Percentiles rank a stretch among this genome's conserved stretches.
phyloP scores from a whole-genome alignment of 495 filamentous ascomycete genomes.

The Talaromyces borbonicus region DNA sequence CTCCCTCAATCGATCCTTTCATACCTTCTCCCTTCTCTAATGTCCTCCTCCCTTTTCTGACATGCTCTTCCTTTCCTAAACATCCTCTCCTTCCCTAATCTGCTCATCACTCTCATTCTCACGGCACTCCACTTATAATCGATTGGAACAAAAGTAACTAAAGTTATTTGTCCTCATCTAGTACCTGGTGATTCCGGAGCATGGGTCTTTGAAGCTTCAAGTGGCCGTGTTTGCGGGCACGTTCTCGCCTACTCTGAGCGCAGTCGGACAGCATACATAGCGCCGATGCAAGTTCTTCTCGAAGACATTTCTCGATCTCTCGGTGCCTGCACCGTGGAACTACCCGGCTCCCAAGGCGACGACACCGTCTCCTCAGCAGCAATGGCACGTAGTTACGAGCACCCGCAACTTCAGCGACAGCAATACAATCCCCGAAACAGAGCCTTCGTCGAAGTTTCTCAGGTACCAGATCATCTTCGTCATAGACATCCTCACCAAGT shows the following conservation, averaged over 20 bases:
- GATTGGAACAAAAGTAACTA: slow-evolving; percentile 1
- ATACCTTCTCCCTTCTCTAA: too few relatives aligned
- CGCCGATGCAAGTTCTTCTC: slow-evolving; percentile 85
- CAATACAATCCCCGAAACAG: not conserved
- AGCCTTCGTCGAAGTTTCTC: not conserved
- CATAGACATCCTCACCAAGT: not conserved
- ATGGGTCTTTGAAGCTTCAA: slow-evolving; percentile 78
- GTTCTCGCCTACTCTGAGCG: slow-evolving; percentile 76
- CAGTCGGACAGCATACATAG: slow-evolving; percentile 73
- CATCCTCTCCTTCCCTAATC: too few relatives aligned
- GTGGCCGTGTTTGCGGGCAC: slow-evolving; percentile 78
- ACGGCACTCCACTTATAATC: not conserved
- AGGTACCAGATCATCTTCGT: slow-evolving; percentile 15
- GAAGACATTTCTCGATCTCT: slow-evolving; percentile 75
- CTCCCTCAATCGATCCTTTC: too few relatives aligned
- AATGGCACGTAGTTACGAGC: slow-evolving; percentile 6
- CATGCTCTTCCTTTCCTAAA: too few relatives aligned
- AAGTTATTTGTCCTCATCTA: slow-evolving; percentile 11
- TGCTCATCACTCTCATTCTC: too few relatives aligned
- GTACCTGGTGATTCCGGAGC: slow-evolving; percentile 87
- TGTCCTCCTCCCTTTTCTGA: too few relatives aligned
- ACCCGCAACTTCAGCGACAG: not conserved
- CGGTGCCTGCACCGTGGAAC: slow-evolving; percentile 30
- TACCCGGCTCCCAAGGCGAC: slow-evolving; percentile 27
- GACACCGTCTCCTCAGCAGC: slow-evolving; percentile 17